Base-by-base conservation (phyloP, 805 yeast genomes). In the Wickerhamiella shivajii region DNA sequence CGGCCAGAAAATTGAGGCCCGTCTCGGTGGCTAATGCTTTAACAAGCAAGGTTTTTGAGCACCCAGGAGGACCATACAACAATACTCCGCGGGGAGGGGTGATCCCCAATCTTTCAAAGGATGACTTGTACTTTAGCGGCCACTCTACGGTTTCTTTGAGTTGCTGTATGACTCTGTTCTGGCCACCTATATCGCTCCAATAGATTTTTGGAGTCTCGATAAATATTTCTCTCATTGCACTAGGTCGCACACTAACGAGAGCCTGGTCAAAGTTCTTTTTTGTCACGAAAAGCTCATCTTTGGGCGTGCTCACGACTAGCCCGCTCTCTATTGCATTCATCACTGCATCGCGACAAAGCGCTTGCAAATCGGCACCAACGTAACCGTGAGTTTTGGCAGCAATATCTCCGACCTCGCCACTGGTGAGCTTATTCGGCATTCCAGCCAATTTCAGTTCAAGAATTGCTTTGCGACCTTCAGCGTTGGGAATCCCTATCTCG, bases 101-200 rank as follows among this genome's bases (percentile, higher is more conserved):
- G 3, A 90, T 75, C 0, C 97, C 97, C 10, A 90, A 61, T 26
- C 67, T 61, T 13, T 62, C 61, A 52, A 90, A 90, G 0, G 93
- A 66, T 1, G 72, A 84, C 0, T 79, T 66, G 2, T 90, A 87
- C 37, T 76, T 77, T 18, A 90, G 59, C 0, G 99, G 99, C 47
- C 92, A 61, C 50, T 84, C 93, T 17, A 90, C 87, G 60, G 87
- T 87, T 50, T 90, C 98, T 25, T 68, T 69, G 45, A 90, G 66
- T 49, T 84, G 79, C 38, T 67, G 65, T 52, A 90, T 90, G 38
- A 87, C 63, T 13, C 69, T 74, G 16, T 76, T 75, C 54, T 90
- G 97, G 3, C 99, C 99, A 10, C 97, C 97, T 47, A 90, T 85
- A 57, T 90, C 98, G 13, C 69, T 59, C 97, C 98, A 90, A 40